These are phyloP conservation scores for Hypoxylon perforatum DNA, from an alignment of 495 filamentous ascomycete genomes.

Conservation along the genomic window DNA sequence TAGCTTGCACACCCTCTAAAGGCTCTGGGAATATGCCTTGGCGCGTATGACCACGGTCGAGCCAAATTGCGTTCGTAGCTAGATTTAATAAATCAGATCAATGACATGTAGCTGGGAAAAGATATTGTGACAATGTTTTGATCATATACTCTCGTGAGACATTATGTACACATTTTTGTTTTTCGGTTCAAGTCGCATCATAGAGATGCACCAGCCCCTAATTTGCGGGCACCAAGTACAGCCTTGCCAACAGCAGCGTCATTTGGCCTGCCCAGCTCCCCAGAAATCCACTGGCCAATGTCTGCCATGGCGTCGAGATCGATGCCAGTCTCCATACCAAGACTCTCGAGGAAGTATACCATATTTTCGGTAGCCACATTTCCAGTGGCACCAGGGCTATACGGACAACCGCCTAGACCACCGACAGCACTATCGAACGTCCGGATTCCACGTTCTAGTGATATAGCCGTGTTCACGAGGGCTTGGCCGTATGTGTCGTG, in stretches of 20 bases:
- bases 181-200: not conserved
- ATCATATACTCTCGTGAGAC: not conserved
- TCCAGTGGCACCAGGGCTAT: conserved; percentile 90
- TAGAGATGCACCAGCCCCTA: conserved; percentile 8
- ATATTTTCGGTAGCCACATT: conserved; percentile 96
- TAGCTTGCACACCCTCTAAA: too few relatives aligned
- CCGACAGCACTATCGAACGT: conserved; percentile 91
- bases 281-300: conserved; percentile 90
- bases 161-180: not conserved
- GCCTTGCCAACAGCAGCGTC: conserved; percentile 84
- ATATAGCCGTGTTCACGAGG: conserved; percentile 86
- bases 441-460: conserved; percentile 86
- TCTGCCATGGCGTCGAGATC: conserved; percentile 83
- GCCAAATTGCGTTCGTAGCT: too few relatives aligned
- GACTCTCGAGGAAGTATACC: conserved; percentile 85
- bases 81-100: too few relatives aligned
- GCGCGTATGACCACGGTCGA: too few relatives aligned
- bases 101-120: too few relatives aligned
- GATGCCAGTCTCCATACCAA: conserved; percentile 89
- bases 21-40: too few relatives aligned
- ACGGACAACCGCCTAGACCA: conserved; percentile 94
- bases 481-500: conserved; percentile 98
- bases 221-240: conserved; percentile 67
- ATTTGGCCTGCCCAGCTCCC: conserved; percentile 79
- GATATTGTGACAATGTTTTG: not conserved